Evolutionary conservation across 768 basidiomycete species (phyloP), one percentile per base, ranked within the genome.

Genomic region (Dentipellis sp.): DNA sequence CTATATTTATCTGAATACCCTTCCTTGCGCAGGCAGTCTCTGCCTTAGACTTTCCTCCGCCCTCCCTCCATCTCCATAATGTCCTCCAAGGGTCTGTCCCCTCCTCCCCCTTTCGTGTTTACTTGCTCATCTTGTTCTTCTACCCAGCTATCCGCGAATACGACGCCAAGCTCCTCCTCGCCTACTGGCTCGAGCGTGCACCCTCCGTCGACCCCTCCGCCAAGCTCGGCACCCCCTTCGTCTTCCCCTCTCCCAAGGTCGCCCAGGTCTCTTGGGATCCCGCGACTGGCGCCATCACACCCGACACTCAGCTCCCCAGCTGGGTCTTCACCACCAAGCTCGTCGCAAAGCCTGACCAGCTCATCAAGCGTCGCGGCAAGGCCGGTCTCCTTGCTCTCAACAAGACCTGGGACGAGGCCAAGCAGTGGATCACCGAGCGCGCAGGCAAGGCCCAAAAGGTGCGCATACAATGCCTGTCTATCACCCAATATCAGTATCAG

Each of bases 291-390:
- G 64, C 78, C 2, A 75, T 83, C 71, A 82, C 82, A 0, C 72
- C 81, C 37, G 83, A 84, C 56, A 75, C 67, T 39, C 72, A 76
- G 58, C 72, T 93, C 34, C 90, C 90, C 14, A 72, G 78, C 64
- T 94, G 91, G 91, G 87, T 94, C 37, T 84, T 82, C 74, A 82
- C 78, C 62, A 82, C 74, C 63, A 91, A 91, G 78, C 90, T 95
- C 70, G 94, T 97, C 66, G 94, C 85, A 16, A 97, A 97, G 76
- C 94, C 94, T 22, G 94, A 95, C 75, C 94, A 97, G 75, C 87
- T 98, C 72, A 98, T 98, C 83, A 99, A 98, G 79, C 89, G 97
- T 62, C 90, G 97, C 59, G 97, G 97, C 66, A 99, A 99, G 81
- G 93, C 93, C 19, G 97, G 97, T 62, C 81, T 99, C 12, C 82